phyloP scores from a whole-genome alignment of 2,329 filamentous ascomycete genomes.

The Laburnicola sp. region DNA sequence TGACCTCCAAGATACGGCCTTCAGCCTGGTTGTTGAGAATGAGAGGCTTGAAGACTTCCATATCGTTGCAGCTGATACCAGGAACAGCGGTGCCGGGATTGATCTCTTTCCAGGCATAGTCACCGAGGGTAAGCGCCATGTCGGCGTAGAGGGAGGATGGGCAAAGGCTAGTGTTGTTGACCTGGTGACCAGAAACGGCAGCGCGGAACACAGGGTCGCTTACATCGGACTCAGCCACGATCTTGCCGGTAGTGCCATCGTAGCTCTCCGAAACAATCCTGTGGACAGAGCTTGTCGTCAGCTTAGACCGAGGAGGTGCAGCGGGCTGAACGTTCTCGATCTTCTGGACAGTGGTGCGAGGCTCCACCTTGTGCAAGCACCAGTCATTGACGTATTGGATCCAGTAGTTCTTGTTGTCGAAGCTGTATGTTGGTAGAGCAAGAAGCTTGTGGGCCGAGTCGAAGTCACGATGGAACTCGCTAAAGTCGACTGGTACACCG shows the following conservation, averaged over 20 bases:
- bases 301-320: constrained; percentile 55
- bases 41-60: constrained; percentile 72
- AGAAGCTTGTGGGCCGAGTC: constrained; percentile 61
- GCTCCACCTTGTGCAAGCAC: constrained; percentile 69
- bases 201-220: constrained; percentile 64
- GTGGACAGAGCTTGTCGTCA: constrained; percentile 68
- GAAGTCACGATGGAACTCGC: constrained; percentile 68
- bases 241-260: constrained; percentile 60
- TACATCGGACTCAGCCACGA: constrained; percentile 69
- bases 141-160: constrained; percentile 67
- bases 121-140: constrained; percentile 65
- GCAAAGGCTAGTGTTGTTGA: constrained; percentile 68
- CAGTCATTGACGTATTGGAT: constrained; percentile 72
- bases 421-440: constrained; percentile 69
- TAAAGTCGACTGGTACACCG: constrained; percentile 69
- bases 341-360: constrained; percentile 46
- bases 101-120: constrained; percentile 68
- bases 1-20: constrained; percentile 65
- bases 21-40: constrained; percentile 59
- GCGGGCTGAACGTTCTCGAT: constrained; percentile 44
- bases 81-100: constrained; percentile 60
- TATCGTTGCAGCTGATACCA: constrained; percentile 65
- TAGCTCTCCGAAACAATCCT: constrained; percentile 65
- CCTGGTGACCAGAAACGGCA: constrained; percentile 66
- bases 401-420: constrained; percentile 74